A percentile compares a stretch with the other conserved stretches of the same genome.
phyloP scores from a whole-genome alignment of 2,329 filamentous ascomycete species.

The Alternaria sp. region DNA sequence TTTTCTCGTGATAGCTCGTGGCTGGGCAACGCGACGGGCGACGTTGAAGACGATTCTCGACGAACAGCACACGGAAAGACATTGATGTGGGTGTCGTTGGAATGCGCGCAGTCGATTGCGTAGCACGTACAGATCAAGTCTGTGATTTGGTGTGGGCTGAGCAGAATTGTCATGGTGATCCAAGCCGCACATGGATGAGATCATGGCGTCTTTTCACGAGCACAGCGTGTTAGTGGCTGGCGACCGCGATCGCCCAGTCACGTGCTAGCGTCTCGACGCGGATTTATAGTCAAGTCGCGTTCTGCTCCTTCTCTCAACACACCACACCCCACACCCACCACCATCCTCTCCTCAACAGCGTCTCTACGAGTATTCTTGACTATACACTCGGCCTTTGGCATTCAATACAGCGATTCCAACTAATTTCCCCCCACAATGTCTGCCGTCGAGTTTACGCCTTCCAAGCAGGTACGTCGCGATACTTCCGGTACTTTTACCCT shows the following conservation, averaged over 20 bases:
- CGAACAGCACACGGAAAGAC: not conserved
- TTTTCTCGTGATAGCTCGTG: slow-evolving; percentile 35
- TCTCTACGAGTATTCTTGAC: slow-evolving; percentile 30
- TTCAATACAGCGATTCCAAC: slow-evolving; percentile 18
- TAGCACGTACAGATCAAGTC: not conserved
- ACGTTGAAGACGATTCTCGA: slow-evolving; percentile 16
- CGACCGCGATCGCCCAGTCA: slow-evolving; percentile 27
- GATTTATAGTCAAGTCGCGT: slow-evolving; percentile 38
- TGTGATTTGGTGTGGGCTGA: not conserved
- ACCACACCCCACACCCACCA: slow-evolving; percentile 39
- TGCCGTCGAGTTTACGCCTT: slow-evolving; percentile 73
- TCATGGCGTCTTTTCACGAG: slow-evolving; percentile 41
- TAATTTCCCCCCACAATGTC: slow-evolving; percentile 67
- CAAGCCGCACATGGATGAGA: slow-evolving; percentile 28
- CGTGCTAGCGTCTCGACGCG: slow-evolving; percentile 30
- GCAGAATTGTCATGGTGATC: slow-evolving; percentile 15
- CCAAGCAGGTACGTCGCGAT: slow-evolving; percentile 69
- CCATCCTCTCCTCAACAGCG: slow-evolving; percentile 24
- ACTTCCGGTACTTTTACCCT: slow-evolving; percentile 37
- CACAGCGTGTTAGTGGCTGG: slow-evolving; percentile 29
- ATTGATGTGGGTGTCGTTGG: slow-evolving; percentile 31
- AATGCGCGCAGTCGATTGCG: slow-evolving; percentile 13
- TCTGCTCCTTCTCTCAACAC: slow-evolving; percentile 27
- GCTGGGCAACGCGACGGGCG: slow-evolving; percentile 36
- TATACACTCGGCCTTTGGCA: slow-evolving; percentile 25